Conservation (phyloP, 495 filamentous ascomycete species). For the Hyaloscypha bicolor region DNA sequence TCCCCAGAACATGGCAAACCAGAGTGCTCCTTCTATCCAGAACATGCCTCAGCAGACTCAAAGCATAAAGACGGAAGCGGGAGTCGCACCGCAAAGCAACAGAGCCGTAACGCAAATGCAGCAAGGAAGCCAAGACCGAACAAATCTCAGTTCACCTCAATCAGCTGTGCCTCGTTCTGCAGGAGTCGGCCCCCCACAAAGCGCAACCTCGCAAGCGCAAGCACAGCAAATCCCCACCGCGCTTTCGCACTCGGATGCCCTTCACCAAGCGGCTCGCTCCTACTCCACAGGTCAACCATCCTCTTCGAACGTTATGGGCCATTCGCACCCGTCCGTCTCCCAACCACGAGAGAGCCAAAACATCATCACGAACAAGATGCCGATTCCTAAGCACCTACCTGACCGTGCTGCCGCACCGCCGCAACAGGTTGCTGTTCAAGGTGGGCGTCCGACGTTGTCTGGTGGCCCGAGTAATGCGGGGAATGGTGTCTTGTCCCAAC, state of each 20-base stretch:
- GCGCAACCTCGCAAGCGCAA: slow-evolving; percentile 41
- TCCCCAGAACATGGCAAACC: slow-evolving; percentile 18
- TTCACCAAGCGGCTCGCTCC: slow-evolving; percentile 59
- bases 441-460: slow-evolving; percentile 72
- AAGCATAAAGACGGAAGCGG: slow-evolving; percentile 26
- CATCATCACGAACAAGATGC: slow-evolving; percentile 56
- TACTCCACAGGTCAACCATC: slow-evolving; percentile 50
- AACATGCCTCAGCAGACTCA: background rate
- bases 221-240: slow-evolving; percentile 47
- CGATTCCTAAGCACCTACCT: slow-evolving; percentile 79
- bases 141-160: slow-evolving; percentile 41
- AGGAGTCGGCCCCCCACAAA: slow-evolving; percentile 34
- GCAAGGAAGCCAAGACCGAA: slow-evolving; percentile 21
- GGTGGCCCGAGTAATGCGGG: slow-evolving; percentile 72
- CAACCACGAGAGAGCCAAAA: slow-evolving; percentile 45
- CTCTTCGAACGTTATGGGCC: slow-evolving; percentile 39
- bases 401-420: slow-evolving; percentile 61
- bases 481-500: slow-evolving; percentile 81
- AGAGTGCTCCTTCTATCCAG: slow-evolving; percentile 28
- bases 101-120: slow-evolving; percentile 30
- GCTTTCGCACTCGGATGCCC: slow-evolving; percentile 63
- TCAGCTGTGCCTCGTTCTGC: slow-evolving; percentile 24
- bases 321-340: slow-evolving; percentile 58
- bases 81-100: slow-evolving; percentile 30
- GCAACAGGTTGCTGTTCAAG: slow-evolving; percentile 69